phyloP scores from a whole-genome alignment of 2,329 filamentous ascomycete species.

The Lachnellula willkommii region DNA sequence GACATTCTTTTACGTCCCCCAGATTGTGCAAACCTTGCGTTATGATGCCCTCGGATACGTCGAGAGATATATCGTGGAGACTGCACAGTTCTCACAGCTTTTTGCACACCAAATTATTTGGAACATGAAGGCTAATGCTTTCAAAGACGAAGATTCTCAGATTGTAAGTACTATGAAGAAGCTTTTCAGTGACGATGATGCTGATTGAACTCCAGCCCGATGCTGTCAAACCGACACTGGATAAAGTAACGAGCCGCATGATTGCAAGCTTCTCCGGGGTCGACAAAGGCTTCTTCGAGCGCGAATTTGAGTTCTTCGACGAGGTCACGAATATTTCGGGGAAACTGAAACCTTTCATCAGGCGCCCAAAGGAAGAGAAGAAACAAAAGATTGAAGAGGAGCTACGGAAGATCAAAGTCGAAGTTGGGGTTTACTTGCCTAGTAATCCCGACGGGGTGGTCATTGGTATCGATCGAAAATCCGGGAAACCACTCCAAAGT shows the following conservation, averaged over 20 bases:
- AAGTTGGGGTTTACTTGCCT: slow-evolving; percentile 93
- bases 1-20: slow-evolving; percentile 97
- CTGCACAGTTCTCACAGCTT: slow-evolving; percentile 92
- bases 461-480: slow-evolving; percentile 96
- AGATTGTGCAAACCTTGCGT: slow-evolving; percentile 91
- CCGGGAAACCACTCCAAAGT: slow-evolving; percentile 92
- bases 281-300: slow-evolving; percentile 83
- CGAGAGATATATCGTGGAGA: slow-evolving; percentile 93
- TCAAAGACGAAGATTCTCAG: slow-evolving; percentile 90
- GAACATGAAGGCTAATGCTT: slow-evolving; percentile 99
- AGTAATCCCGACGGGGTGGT: slow-evolving; percentile 97
- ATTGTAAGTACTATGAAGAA: slow-evolving; percentile 50
- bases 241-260: slow-evolving; percentile 81
- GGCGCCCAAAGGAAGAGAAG: slow-evolving; percentile 89
- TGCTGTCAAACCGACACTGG: slow-evolving; percentile 85
- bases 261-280: slow-evolving; percentile 72
- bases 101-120: slow-evolving; percentile 99
- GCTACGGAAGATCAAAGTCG: slow-evolving; percentile 91
- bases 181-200: slow-evolving; percentile 7
- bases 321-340: slow-evolving; percentile 94
- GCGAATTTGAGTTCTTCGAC: slow-evolving; percentile 96
- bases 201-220: slow-evolving; percentile 58
- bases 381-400: slow-evolving; percentile 99
- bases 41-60: slow-evolving; percentile 94
- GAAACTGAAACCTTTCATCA: slow-evolving; percentile 90